Conservation (phyloP, 805 yeast species). For the Debaryomyces maramus region DNA sequence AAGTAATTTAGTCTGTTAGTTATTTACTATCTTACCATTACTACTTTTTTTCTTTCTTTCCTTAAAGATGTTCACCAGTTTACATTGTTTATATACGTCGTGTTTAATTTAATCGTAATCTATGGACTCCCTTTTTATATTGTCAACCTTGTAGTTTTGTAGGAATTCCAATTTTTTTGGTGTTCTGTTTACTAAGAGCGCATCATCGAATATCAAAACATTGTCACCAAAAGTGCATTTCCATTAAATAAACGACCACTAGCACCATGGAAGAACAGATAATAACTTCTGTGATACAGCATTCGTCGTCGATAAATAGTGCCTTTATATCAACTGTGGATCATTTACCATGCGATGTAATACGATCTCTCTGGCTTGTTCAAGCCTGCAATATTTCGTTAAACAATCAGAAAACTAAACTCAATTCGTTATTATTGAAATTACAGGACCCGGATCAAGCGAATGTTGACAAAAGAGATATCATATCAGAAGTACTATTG, state of each 20-base stretch:
- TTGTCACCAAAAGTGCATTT: too few species aligned
- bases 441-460: slow-evolving; percentile 8
- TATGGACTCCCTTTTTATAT: neutral
- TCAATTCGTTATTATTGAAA: slow-evolving; percentile 17
- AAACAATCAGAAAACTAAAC: slow-evolving; percentile 19
- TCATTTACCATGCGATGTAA: slow-evolving; percentile 44
- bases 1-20: slow-evolving; percentile 10
- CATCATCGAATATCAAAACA: too few species aligned
- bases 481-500: slow-evolving; percentile 7
- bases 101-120: neutral
- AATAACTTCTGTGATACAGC: slow-evolving; percentile 16
- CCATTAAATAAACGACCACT: neutral
- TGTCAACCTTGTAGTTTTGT: too few species aligned
- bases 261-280: slow-evolving; percentile 2
- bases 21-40: neutral
- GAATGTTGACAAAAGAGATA: neutral
- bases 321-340: slow-evolving; percentile 44
- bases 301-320: slow-evolving; percentile 31
- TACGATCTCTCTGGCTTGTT: slow-evolving; percentile 43
- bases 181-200: too few species aligned
- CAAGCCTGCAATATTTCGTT: slow-evolving; percentile 36
- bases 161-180: too few species aligned
- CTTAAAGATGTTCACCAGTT: neutral
- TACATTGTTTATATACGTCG: neutral
- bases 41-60: neutral